A percentile compares a stretch with the other conserved stretches of the same genome.
Conservation (phyloP, 2,329 filamentous ascomycete genomes). For the Dothideomycetidae sp. region DNA sequence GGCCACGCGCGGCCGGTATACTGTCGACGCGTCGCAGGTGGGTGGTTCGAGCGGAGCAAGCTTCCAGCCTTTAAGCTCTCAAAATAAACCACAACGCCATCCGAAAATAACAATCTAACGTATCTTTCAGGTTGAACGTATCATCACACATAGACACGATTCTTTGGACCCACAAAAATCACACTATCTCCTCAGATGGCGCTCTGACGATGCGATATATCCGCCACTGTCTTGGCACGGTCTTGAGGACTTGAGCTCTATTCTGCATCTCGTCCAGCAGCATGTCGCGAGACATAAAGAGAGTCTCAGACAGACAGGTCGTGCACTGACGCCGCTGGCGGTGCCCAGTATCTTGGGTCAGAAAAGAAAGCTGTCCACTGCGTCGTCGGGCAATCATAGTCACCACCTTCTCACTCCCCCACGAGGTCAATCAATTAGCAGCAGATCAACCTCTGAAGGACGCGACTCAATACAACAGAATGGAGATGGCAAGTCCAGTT, state of each 20-base stretch:
- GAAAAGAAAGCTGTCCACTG: slow-evolving; percentile 18
- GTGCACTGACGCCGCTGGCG: neutral
- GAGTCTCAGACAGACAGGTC: neutral
- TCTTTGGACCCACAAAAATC: slow-evolving; percentile 1
- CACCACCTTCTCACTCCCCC: slow-evolving; percentile 16
- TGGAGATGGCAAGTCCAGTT: neutral
- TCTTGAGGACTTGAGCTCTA: slow-evolving; percentile 25
- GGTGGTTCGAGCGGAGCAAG: neutral
- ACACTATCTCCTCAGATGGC: slow-evolving; percentile 31
- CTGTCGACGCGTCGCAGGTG: neutral
- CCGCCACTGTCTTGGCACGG: slow-evolving; percentile 31
- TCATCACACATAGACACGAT: slow-evolving; percentile 4
- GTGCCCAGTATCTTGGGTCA: slow-evolving; percentile 4
- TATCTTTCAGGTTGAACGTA: slow-evolving; percentile 2
- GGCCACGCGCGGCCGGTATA: slow-evolving; percentile 2
- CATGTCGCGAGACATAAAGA: slow-evolving; percentile 24
- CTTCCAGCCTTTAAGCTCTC: too few relatives aligned
- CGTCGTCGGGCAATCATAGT: slow-evolving; percentile 9
- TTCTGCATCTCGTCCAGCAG: slow-evolving; percentile 28
- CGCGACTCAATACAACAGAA: neutral
- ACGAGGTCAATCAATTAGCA: slow-evolving; percentile 3
- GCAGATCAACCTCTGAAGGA: neutral
- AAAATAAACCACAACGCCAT: too few relatives aligned
- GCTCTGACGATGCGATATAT: slow-evolving; percentile 12
- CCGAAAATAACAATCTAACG: too few relatives aligned